phyloP scores from a whole-genome alignment of 2,329 filamentous ascomycete genomes.

The Alternaria sp. region DNA sequence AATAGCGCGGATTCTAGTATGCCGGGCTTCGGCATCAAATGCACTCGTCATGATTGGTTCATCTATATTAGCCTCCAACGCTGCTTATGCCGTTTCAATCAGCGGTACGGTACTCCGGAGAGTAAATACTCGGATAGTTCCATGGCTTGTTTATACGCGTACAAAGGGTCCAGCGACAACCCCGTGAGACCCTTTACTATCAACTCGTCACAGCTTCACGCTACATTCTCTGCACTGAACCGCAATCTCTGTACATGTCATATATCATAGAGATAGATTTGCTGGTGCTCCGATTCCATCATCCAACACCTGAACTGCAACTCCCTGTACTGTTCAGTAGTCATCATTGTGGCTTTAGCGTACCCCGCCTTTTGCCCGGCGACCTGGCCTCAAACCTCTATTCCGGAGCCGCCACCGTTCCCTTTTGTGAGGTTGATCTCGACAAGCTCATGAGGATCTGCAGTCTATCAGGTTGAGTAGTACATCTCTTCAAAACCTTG shows the following conservation, averaged over 20 bases:
- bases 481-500: not conserved
- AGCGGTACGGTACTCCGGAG: constrained; percentile 16
- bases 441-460: not conserved
- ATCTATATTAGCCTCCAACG: constrained; percentile 3
- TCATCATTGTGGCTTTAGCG: not conserved
- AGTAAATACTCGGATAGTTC: constrained; percentile 23
- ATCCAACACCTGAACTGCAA: not conserved
- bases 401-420: not conserved
- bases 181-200: not conserved
- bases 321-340: not conserved
- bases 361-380: constrained; percentile 9
- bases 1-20: constrained; percentile 30
- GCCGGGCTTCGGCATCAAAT: constrained; percentile 40
- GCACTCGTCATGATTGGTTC: constrained; percentile 32
- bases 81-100: constrained; percentile 27
- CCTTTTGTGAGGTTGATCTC: constrained; percentile 2
- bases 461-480: not conserved
- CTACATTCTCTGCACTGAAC: not conserved
- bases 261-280: not conserved
- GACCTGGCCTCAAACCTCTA: not conserved
- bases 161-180: constrained; percentile 14
- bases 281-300: not conserved
- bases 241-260: not conserved
- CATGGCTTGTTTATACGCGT: constrained; percentile 17
- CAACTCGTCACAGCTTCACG: not conserved